These are phyloP conservation scores for Debaryomyces sp. DNA, from an alignment of 1,139 yeast genomes.

Conservation along the genomic window DNA sequence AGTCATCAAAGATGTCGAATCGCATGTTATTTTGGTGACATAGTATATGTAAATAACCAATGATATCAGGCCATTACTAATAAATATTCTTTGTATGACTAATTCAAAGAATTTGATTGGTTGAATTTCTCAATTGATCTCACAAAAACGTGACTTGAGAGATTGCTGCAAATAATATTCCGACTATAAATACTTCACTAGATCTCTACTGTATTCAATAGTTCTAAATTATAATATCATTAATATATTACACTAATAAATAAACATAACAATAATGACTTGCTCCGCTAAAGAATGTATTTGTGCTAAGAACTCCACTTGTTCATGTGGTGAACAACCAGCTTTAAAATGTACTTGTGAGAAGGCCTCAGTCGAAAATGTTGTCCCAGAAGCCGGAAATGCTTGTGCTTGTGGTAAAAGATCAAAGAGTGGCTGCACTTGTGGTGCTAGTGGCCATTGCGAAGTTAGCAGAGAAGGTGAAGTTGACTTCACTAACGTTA, in stretches of 20 bases:
- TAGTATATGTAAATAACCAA: neutral
- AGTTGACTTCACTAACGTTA: slow-evolving; percentile 44
- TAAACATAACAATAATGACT: slow-evolving; percentile 29
- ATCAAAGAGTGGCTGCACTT: slow-evolving; percentile 42
- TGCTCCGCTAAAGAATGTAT: slow-evolving; percentile 49
- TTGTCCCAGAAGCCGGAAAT: slow-evolving; percentile 32
- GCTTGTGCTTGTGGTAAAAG: slow-evolving; percentile 55
- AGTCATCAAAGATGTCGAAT: neutral
- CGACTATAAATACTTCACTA: neutral
- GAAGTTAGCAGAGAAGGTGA: slow-evolving; percentile 51
- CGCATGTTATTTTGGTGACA: neutral
- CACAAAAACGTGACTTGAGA: neutral
- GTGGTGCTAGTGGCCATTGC: slow-evolving; percentile 44
- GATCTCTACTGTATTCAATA: neutral
- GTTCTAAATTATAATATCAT: neutral
- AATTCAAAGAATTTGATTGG: neutral
- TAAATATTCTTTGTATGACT: neutral
- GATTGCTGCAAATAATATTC: neutral
- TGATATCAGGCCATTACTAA: neutral
- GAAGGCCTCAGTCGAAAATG: slow-evolving; percentile 46
- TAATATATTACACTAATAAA: neutral
- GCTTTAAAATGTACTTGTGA: slow-evolving; percentile 49
- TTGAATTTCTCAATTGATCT: neutral
- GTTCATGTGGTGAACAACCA: slow-evolving; percentile 53
- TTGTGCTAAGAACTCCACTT: slow-evolving; percentile 52